A percentile compares a stretch with the other conserved stretches of the same genome.
Conservation (phyloP, 352 stramenopile species). For the Phytopythium delawarense region DNA sequence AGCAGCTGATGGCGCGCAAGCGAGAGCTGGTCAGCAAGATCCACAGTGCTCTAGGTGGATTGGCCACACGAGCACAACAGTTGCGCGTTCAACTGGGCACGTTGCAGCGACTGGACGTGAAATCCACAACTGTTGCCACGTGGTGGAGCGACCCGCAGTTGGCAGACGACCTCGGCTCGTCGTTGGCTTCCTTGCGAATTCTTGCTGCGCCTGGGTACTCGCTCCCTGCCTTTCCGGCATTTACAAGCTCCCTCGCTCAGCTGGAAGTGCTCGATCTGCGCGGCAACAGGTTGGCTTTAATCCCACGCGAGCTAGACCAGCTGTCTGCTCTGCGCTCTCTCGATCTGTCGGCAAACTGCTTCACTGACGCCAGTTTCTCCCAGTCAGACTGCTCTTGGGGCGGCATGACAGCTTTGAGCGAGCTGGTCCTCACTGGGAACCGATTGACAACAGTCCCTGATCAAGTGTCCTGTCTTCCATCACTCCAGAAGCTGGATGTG, state of each 20-base stretch:
- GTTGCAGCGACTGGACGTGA: neutral
- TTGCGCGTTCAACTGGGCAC: neutral
- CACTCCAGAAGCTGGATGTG: slow-evolving; percentile 19
- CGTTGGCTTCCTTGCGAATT: slow-evolving; percentile 9
- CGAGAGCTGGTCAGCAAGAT: slow-evolving; percentile 23
- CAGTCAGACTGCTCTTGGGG: slow-evolving; percentile 15
- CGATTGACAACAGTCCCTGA: slow-evolving; percentile 15
- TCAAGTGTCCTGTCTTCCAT: slow-evolving; percentile 12
- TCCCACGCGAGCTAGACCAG: slow-evolving; percentile 12
- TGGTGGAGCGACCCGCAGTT: slow-evolving; percentile 8
- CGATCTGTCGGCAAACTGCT: slow-evolving; percentile 34
- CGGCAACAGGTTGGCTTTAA: slow-evolving; percentile 20
- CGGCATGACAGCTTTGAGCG: slow-evolving; percentile 9
- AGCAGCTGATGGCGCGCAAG: slow-evolving; percentile 16
- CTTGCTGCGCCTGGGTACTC: slow-evolving; percentile 16
- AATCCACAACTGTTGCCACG: neutral
- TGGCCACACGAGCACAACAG: slow-evolving; percentile 5
- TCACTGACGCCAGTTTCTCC: slow-evolving; percentile 27
- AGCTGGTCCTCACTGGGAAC: slow-evolving; percentile 18
- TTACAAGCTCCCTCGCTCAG: slow-evolving; percentile 16
- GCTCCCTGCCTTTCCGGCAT: slow-evolving; percentile 13
- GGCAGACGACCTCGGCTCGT: slow-evolving; percentile 7
- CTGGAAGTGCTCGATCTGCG: slow-evolving; percentile 25
- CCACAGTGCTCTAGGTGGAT: slow-evolving; percentile 1
- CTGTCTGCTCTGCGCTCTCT: slow-evolving; percentile 23